phyloP scores from a whole-genome alignment of 768 basidiomycete species.

The Suillus subluteus region DNA sequence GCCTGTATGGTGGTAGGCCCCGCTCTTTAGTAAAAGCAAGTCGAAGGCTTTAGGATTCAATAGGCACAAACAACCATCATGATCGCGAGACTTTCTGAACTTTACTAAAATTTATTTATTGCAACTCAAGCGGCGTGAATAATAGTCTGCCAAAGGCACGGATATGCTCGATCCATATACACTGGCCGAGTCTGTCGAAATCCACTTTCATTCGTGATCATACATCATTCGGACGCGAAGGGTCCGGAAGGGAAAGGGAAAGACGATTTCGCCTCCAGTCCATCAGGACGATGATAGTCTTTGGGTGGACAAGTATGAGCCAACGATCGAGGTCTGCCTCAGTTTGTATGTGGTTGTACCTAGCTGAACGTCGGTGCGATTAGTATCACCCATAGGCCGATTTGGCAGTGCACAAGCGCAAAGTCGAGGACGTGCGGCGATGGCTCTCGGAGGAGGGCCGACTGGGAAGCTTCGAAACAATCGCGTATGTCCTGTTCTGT shows the following conservation, averaged over 20 bases:
- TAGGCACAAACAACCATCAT: background rate
- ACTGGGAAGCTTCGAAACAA: constrained; percentile 70
- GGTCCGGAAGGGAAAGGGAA: constrained; percentile 29
- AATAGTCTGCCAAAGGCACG: too few relatives aligned
- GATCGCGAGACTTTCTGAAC: too few relatives aligned
- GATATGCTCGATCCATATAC: background rate
- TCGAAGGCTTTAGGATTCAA: background rate
- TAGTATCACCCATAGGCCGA: constrained; percentile 49
- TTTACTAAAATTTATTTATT: too few relatives aligned
- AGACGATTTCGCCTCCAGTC: constrained; percentile 7
- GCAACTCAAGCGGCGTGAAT: too few relatives aligned
- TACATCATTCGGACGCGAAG: background rate
- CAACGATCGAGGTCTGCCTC: constrained; percentile 52
- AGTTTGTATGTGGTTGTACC: constrained; percentile 9
- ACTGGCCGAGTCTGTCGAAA: background rate
- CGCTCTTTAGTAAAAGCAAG: too few relatives aligned
- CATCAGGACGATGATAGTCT: constrained; percentile 41
- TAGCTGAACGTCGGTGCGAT: background rate
- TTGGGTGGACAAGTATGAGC: constrained; percentile 71
- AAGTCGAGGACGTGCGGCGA: constrained; percentile 74
- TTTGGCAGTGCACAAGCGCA: constrained; percentile 78
- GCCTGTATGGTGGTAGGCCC: too few relatives aligned
- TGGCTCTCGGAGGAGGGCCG: constrained; percentile 73
- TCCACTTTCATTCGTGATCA: background rate
- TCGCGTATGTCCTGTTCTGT: constrained; percentile 51